These are phyloP conservation scores for Cucumis cinereus DNA, from an alignment of 306 rosid genomes.

Conservation along the genomic window DNA sequence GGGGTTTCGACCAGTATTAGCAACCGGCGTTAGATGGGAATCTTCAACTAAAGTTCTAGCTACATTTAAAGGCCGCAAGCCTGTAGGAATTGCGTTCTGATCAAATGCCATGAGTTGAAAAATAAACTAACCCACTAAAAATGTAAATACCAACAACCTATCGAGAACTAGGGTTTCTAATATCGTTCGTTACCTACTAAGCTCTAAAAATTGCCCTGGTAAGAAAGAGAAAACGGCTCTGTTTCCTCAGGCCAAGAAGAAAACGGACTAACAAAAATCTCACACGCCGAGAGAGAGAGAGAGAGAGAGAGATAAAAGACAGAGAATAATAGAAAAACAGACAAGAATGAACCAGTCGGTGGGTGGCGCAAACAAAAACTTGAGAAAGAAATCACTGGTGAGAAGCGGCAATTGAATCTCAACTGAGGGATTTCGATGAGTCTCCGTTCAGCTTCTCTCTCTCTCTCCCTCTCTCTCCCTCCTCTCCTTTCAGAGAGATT, in stretches of 20 bases:
- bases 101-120: conserved; percentile 58
- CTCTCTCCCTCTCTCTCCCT: background rate
- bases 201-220: conserved; percentile 16
- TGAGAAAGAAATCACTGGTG: conserved; percentile 2
- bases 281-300: conserved; percentile 7
- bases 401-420: conserved; percentile 8
- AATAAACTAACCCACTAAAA: background rate
- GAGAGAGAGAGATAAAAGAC: background rate
- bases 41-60: conserved; percentile 47
- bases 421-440: conserved; percentile 19
- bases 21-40: conserved; percentile 32
- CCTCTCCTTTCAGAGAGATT: background rate
- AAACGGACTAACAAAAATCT: background rate
- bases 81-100: conserved; percentile 43
- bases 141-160: background rate
- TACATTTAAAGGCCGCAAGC: conserved; percentile 47
- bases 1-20: conserved; percentile 15
- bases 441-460: conserved; percentile 1
- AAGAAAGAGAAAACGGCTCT: conserved; percentile 11
- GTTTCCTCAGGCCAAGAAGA: background rate
- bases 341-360: conserved; percentile 22
- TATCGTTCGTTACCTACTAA: background rate
- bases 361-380: conserved; percentile 11
- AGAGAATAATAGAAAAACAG: background rate
- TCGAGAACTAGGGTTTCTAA: conserved; percentile 1